Conservation (phyloP, 495 filamentous ascomycete genomes). For the Hypoxylon crocopeplum region DNA sequence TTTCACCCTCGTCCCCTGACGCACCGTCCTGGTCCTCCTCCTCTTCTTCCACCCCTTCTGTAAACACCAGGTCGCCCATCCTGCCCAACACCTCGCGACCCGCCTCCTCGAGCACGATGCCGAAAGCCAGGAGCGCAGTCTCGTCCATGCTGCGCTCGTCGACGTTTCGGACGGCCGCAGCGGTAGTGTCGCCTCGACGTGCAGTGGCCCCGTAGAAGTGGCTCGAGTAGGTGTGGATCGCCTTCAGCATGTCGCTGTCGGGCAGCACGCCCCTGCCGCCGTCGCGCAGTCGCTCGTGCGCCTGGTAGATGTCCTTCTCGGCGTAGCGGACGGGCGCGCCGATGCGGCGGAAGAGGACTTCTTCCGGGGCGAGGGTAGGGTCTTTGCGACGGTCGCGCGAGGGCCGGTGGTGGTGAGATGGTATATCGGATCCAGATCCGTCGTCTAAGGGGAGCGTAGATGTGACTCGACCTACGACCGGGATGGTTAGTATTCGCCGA, state of each 20-base stretch:
- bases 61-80: constrained; percentile 76
- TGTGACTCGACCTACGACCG: constrained; percentile 27
- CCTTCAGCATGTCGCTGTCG: constrained; percentile 74
- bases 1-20: constrained; percentile 24
- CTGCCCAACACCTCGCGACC: constrained; percentile 67
- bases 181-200: constrained; percentile 36
- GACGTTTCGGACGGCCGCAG: constrained; percentile 34
- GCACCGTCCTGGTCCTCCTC: constrained; percentile 4
- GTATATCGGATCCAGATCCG: constrained; percentile 33
- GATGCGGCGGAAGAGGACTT: constrained; percentile 71
- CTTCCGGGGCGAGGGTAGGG: constrained; percentile 69
- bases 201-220: constrained; percentile 68
- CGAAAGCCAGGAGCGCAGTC: constrained; percentile 81
- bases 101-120: constrained; percentile 82
- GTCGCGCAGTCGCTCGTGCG: constrained; percentile 56
- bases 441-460: constrained; percentile 13
- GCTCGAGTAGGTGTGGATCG: constrained; percentile 75
- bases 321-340: constrained; percentile 68
- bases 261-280: constrained; percentile 60
- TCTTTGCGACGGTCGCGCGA: constrained; percentile 54
- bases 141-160: constrained; percentile 80
- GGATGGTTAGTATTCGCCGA: no score
- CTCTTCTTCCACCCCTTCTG: constrained; percentile 61
- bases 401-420: constrained; percentile 54
- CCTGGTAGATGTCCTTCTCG: constrained; percentile 74